Conservation (phyloP, 495 filamentous ascomycete genomes). For the Annulohypoxylon stygium region DNA sequence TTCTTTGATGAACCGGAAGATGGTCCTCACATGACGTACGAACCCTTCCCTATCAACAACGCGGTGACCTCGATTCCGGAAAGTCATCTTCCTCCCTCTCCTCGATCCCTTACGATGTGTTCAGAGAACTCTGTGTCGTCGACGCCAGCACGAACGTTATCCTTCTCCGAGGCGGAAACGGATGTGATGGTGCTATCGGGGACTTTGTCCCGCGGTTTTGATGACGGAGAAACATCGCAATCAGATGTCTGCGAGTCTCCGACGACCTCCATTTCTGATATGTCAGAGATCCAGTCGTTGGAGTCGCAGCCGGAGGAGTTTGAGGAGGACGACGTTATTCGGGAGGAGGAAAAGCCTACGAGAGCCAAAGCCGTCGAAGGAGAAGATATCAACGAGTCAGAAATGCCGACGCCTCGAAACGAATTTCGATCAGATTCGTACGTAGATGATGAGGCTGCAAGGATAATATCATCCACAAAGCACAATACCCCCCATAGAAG, state of each 20-base stretch:
- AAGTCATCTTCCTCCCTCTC: conserved; percentile 58
- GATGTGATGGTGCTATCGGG: conserved; percentile 49
- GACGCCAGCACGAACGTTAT: conserved; percentile 58
- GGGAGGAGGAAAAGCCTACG: conserved; percentile 28
- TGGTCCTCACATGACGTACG: conserved; percentile 56
- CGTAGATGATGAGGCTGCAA: conserved; percentile 38
- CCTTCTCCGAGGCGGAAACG: conserved; percentile 61
- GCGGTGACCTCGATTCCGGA: conserved; percentile 36
- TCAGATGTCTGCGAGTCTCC: conserved; percentile 52
- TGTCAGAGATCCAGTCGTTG: conserved; percentile 47
- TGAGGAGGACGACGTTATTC: conserved; percentile 27
- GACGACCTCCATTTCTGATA: conserved; percentile 53
- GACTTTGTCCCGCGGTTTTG: conserved; percentile 45
- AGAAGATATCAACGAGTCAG: conserved; percentile 48
- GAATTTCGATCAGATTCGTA: conserved; percentile 50
- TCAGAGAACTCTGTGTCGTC: conserved; percentile 58
- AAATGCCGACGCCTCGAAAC: conserved; percentile 57
- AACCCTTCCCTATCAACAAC: conserved; percentile 55
- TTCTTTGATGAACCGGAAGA: conserved; percentile 56
- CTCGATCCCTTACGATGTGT: conserved; percentile 63
- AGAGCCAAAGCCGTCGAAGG: conserved; percentile 5
- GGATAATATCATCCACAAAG: conserved; percentile 46
- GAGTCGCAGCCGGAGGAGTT: conserved; percentile 35
- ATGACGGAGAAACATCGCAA: conserved; percentile 53
- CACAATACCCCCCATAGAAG: conserved; percentile 38